A percentile compares a stretch with the other conserved stretches of the same genome.
phyloP scores from a whole-genome alignment of 2,329 filamentous ascomycete species.

The Colletotrichum magnum region DNA sequence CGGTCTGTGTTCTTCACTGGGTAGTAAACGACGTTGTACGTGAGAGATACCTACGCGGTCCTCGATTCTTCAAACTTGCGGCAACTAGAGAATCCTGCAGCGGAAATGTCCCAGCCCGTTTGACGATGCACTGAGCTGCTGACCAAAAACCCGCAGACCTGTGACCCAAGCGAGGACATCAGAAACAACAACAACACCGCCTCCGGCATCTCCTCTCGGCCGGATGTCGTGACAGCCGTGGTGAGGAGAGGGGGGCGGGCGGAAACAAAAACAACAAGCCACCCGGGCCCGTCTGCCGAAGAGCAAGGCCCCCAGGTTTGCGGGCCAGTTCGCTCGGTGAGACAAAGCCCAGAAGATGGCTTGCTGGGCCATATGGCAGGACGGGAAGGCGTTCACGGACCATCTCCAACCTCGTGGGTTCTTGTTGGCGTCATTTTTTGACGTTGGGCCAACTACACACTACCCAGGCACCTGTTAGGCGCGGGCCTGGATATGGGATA shows the following conservation, averaged over 20 bases:
- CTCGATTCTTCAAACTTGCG: background rate
- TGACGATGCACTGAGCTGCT: background rate
- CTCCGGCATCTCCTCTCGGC: conserved; percentile 1
- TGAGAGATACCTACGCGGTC: too few species aligned
- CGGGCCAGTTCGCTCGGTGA: conserved; percentile 10
- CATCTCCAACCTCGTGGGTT: conserved; percentile 19
- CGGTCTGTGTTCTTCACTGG: too few species aligned
- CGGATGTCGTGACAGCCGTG: conserved; percentile 16
- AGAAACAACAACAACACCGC: conserved; percentile 2
- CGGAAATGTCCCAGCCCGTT: background rate
- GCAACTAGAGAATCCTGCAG: background rate
- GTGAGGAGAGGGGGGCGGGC: background rate
- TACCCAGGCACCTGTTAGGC: conserved; percentile 6
- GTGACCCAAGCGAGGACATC: conserved; percentile 12
- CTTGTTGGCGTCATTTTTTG: background rate
- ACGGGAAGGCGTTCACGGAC: conserved; percentile 15
- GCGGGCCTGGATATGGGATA: conserved; percentile 4
- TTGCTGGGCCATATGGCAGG: background rate
- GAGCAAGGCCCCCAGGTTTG: conserved; percentile 1
- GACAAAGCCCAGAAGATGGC: conserved; percentile 4
- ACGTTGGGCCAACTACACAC: background rate
- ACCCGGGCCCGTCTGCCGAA: conserved; percentile 6
- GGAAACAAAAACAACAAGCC: background rate
- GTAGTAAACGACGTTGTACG: too few species aligned
- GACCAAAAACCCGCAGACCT: conserved; percentile 13